phyloP scores from a whole-genome alignment of 2,329 filamentous ascomycete genomes.

The Colletotrichum navitas region DNA sequence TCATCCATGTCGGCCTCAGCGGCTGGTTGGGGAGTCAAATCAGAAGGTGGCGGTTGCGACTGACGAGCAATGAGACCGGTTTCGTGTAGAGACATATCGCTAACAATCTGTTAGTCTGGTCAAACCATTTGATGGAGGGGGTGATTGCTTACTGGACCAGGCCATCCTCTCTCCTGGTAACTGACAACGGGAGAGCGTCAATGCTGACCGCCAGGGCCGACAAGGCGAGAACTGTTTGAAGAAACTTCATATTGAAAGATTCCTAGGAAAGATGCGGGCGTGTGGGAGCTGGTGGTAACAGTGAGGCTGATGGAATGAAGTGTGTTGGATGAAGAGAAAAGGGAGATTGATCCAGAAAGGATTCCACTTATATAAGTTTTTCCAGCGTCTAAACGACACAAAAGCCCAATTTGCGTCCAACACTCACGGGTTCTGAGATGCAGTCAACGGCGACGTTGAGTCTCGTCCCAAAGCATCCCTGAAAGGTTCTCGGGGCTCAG shows the following conservation, averaged over 20 bases:
- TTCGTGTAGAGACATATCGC: conserved; percentile 25
- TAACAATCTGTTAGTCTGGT: not conserved
- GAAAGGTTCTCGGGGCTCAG: conserved; percentile 33
- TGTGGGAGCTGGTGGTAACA: not conserved
- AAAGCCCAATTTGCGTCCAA: not conserved
- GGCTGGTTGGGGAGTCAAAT: conserved; percentile 4
- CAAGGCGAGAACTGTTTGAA: conserved; percentile 27
- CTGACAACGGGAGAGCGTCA: conserved; percentile 36
- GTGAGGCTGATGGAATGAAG: not conserved
- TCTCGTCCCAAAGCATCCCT: conserved; percentile 7
- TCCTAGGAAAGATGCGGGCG: not conserved
- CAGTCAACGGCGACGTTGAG: conserved; percentile 7
- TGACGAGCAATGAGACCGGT: conserved; percentile 17
- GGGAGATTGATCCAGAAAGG: not conserved
- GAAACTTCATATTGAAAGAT: conserved; percentile 29
- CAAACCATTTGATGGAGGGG: rapidly evolving
- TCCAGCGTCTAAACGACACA: too few species aligned
- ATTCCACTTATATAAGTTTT: conserved; percentile 11
- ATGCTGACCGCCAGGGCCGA: conserved; percentile 41
- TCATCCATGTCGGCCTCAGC: conserved; percentile 22
- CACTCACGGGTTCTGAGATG: not conserved
- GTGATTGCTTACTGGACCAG: conserved; percentile 9
- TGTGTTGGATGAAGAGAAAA: conserved; percentile 18
- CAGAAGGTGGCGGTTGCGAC: conserved; percentile 8
- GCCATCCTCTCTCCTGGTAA: conserved; percentile 23